A percentile compares a stretch with the other conserved stretches of the same genome.
phyloP scores from a whole-genome alignment of 164 flowering plant species.

The Vitis cinerea region DNA sequence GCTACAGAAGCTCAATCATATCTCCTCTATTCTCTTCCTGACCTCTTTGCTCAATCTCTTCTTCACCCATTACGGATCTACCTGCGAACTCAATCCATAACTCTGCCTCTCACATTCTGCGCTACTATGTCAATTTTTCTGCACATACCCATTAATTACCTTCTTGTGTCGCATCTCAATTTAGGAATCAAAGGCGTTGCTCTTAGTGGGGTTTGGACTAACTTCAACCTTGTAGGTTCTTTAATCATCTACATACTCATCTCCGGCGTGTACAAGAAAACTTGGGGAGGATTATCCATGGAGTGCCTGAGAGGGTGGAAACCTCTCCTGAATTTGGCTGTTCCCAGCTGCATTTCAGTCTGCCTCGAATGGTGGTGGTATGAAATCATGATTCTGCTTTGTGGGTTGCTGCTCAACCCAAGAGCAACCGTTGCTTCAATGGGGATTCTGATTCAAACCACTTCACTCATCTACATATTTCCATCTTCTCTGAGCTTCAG shows the following conservation, averaged over 20 bases:
- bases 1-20: slow-evolving; percentile 53
- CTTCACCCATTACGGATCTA: slow-evolving; percentile 62
- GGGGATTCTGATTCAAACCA: slow-evolving; percentile 65
- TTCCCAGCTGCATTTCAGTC: slow-evolving; percentile 70
- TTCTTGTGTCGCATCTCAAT: slow-evolving; percentile 38
- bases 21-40: slow-evolving; percentile 57
- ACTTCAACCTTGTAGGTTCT: slow-evolving; percentile 44
- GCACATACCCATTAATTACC: slow-evolving; percentile 52
- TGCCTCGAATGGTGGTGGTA: slow-evolving; percentile 89
- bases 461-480: slow-evolving; percentile 59
- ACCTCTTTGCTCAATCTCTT: slow-evolving; percentile 54
- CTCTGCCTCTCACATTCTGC: slow-evolving; percentile 55
- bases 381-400: slow-evolving; percentile 68
- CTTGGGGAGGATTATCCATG: slow-evolving; percentile 41
- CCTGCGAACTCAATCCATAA: slow-evolving; percentile 60
- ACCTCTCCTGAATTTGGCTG: slow-evolving; percentile 41
- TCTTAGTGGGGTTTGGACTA: slow-evolving; percentile 45
- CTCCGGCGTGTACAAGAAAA: slow-evolving; percentile 34
- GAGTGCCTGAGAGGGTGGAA: slow-evolving; percentile 49
- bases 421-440: slow-evolving; percentile 68
- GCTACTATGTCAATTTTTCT: slow-evolving; percentile 44
- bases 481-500: slow-evolving; percentile 67
- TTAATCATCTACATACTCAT: slow-evolving; percentile 36
- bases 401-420: slow-evolving; percentile 55
- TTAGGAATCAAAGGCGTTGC: slow-evolving; percentile 62